Evolutionary conservation across 441 rosid genomes (phyloP), one percentile per base, ranked within the genome.

Genomic region (Hura crepitans): DNA sequence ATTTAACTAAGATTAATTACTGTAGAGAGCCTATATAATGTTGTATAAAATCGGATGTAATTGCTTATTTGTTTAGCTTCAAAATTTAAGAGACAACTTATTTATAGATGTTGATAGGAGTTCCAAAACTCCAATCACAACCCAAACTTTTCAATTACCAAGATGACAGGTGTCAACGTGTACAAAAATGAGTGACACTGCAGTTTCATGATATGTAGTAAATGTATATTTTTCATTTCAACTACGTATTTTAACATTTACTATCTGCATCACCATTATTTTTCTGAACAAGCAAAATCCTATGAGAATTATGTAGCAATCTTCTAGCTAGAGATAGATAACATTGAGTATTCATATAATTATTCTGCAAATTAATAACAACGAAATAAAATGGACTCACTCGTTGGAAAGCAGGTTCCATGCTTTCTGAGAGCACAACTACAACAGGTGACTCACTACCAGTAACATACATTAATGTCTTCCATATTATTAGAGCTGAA

Each of bases 371-470:
- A 39, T 39, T 5, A 39, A 39, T 7, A 39, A 51, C 18, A 10
- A 42, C 7, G 25, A 28, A 71, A 51, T 23, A 37, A 17, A 15
- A 45, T 12, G 23, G 66, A 78, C 84, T 72, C 28, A 89, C 95
- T 72, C 96, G 81, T 70, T 87, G 69, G 78, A 94, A 94, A 68
- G 88, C 99, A 70, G 97, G 99, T 76, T 94, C 99, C 97, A 92
- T 92, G 61, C 97, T 92, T 66, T 66, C 93, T 22, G 97, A 81
- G 61, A 94, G 93, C 69, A 90, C 90, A 74, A 90, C 97, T 31
- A 92, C 99, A 0, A 89, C 85, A 23, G 97, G 96, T 0, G 97
- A 92, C 81, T 90, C 92, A 62, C 85, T 84, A 6, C 97, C 96
- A 11, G 96, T 86, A 12, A 90, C 61, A 73, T 84, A 85, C 83